Evolutionary conservation across 495 filamentous ascomycete species (phyloP).

Genomic region (Alectoria sarmentosa): DNA sequence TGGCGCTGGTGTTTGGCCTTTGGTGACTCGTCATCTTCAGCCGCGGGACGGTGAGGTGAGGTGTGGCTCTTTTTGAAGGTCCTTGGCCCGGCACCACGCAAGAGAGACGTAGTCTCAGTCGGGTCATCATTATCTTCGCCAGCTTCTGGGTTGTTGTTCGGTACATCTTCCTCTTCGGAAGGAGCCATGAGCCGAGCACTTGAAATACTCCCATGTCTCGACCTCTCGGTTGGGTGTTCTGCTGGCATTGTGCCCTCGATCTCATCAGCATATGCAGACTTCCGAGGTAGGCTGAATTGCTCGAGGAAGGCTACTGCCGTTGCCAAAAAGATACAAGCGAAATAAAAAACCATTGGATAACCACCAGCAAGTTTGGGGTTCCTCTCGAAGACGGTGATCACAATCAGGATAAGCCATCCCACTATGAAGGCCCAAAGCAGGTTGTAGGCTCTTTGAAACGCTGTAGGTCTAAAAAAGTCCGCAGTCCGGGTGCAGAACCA

Average conservation of each 20-base stretch:
- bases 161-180: slow-evolving; percentile 30
- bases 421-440: slow-evolving; percentile 76
- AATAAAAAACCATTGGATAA: slow-evolving; percentile 79
- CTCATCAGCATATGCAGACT: slow-evolving; percentile 51
- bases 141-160: slow-evolving; percentile 34
- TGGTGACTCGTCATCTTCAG: slow-evolving; percentile 29
- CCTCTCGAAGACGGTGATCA: slow-evolving; percentile 65
- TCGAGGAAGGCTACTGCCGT: slow-evolving; percentile 69
- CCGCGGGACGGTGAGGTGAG: slow-evolving; percentile 39
- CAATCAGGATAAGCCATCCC: slow-evolving; percentile 65
- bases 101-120: slow-evolving; percentile 74
- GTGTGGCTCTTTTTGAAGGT: slow-evolving; percentile 65
- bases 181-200: slow-evolving; percentile 36
- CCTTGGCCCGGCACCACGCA: slow-evolving; percentile 51
- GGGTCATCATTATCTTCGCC: slow-evolving; percentile 49
- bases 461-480: slow-evolving; percentile 76
- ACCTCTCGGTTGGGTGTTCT: slow-evolving; percentile 19
- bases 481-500: slow-evolving; percentile 83
- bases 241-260: slow-evolving; percentile 28
- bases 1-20: slow-evolving; percentile 33
- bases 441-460: slow-evolving; percentile 73
- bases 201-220: slow-evolving; percentile 38
- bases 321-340: slow-evolving; percentile 66
- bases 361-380: slow-evolving; percentile 62
- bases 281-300: slow-evolving; percentile 68